Evolutionary conservation across 257 asterid genomes (phyloP).

Genomic region (Solanum chiquidenum): DNA sequence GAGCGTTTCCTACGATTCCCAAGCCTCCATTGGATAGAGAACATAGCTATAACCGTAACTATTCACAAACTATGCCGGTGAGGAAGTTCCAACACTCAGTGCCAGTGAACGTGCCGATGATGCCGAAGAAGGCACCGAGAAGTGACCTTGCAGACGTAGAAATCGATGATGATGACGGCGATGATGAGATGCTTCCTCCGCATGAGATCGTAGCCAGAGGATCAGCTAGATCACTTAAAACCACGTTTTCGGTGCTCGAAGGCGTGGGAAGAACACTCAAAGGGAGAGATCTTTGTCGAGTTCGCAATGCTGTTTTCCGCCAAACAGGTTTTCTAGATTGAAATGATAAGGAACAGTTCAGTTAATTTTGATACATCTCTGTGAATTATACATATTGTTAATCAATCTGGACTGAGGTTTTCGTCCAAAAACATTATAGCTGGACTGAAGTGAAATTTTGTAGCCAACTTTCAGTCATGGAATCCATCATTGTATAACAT

Average conservation of each 20-base stretch:
- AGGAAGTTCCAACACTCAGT: constrained; percentile 61
- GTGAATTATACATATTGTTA: not conserved
- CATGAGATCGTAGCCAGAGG: constrained; percentile 67
- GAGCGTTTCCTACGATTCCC: constrained; percentile 48
- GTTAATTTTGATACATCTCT: not conserved
- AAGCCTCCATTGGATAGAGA: constrained; percentile 33
- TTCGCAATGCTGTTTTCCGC: constrained; percentile 76
- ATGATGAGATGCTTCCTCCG: constrained; percentile 81
- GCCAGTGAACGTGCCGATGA: constrained; percentile 64
- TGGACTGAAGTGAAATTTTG: not conserved
- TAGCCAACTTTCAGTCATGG: not conserved
- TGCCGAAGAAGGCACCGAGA: constrained; percentile 32
- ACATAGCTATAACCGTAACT: constrained; percentile 5
- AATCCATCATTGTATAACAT: not conserved
- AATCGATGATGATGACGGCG: constrained; percentile 25
- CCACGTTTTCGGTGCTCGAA: constrained; percentile 61
- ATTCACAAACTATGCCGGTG: constrained; percentile 48
- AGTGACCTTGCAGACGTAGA: constrained; percentile 22
- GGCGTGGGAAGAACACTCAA: constrained; percentile 83
- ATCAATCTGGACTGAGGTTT: not conserved
- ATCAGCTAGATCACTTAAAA: constrained; percentile 30
- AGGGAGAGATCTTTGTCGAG: constrained; percentile 88
- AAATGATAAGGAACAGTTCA: not conserved
- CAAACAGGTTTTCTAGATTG: constrained; percentile 73
- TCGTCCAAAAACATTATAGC: not conserved